These are phyloP conservation scores for Euphorbia schlechtendalii DNA, from an alignment of 441 rosid species.

Conservation along the genomic window DNA sequence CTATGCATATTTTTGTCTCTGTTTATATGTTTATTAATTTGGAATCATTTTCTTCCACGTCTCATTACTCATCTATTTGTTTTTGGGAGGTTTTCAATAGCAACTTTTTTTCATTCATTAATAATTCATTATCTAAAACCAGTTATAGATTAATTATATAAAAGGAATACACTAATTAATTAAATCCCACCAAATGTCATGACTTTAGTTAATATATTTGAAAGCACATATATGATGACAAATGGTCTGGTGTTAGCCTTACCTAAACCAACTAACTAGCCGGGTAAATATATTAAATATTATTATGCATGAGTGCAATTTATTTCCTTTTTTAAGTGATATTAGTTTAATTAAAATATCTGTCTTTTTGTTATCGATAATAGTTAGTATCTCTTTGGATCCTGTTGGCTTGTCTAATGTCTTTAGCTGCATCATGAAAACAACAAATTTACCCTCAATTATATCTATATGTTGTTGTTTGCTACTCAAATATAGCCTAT, in stretches of 20 bases:
- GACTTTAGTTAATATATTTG: background rate
- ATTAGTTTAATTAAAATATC: slow-evolving; percentile 5
- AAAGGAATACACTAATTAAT: background rate
- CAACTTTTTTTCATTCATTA: background rate
- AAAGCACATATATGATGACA: slow-evolving; percentile 12
- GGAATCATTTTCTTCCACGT: slow-evolving; percentile 13
- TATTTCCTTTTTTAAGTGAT: slow-evolving; percentile 18
- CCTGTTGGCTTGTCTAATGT: slow-evolving; percentile 14
- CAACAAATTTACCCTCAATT: background rate
- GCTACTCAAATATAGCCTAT: background rate
- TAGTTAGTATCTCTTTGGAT: slow-evolving; percentile 20
- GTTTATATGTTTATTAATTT: slow-evolving; percentile 15
- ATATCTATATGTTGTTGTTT: background rate
- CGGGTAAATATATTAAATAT: background rate
- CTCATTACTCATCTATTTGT: background rate
- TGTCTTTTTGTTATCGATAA: slow-evolving; percentile 14
- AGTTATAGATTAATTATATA: background rate
- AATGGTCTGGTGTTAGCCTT: slow-evolving; percentile 29
- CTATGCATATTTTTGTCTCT: slow-evolving; percentile 7
- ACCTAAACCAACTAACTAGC: slow-evolving; percentile 44
- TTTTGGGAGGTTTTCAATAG: slow-evolving; percentile 4
- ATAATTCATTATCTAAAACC: background rate
- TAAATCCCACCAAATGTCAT: slow-evolving; percentile 13
- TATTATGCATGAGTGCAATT: background rate
- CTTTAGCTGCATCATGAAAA: background rate